Percentiles rank a stretch among this genome's conserved stretches.
Conservation (phyloP, 805 yeast species). For the Scheffersomyces lignosus region DNA sequence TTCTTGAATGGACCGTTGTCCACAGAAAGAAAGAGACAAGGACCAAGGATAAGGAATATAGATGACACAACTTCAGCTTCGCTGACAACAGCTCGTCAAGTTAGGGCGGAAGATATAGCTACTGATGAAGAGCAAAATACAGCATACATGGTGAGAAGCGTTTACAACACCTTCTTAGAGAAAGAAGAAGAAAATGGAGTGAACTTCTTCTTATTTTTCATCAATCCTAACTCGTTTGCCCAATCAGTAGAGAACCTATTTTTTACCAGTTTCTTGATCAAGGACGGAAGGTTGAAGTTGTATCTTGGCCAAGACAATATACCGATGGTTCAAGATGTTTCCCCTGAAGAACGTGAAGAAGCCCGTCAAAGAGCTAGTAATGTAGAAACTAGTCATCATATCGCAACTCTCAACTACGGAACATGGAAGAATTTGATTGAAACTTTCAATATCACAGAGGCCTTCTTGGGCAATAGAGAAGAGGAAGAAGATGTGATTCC, state of each 20-base stretch:
- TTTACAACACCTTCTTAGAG: constrained; percentile 42
- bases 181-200: constrained; percentile 34
- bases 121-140: constrained; percentile 58
- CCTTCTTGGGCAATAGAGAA: constrained; percentile 50
- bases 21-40: constrained; percentile 52
- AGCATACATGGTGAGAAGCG: constrained; percentile 58
- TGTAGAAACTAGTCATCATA: constrained; percentile 54
- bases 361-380: constrained; percentile 15
- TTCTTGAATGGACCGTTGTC: constrained; percentile 73
- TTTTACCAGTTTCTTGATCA: constrained; percentile 74
- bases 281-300: constrained; percentile 64
- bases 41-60: constrained; percentile 29
- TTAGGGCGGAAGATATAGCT: constrained; percentile 52
- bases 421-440: constrained; percentile 64
- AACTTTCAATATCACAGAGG: constrained; percentile 52
- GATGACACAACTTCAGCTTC: constrained; percentile 42
- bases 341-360: constrained; percentile 16
- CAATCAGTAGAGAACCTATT: constrained; percentile 85
- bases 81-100: constrained; percentile 54
- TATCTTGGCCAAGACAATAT: constrained; percentile 48
- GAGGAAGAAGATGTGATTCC: constrained; percentile 27
- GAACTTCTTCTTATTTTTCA: constrained; percentile 61
- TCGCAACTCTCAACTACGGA: constrained; percentile 65
- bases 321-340: constrained; percentile 43
- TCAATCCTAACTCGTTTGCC: constrained; percentile 75